Evolutionary conservation across 1,284 basidiomycete genomes (phyloP).

Genomic region (Spongiforma sp.): DNA sequence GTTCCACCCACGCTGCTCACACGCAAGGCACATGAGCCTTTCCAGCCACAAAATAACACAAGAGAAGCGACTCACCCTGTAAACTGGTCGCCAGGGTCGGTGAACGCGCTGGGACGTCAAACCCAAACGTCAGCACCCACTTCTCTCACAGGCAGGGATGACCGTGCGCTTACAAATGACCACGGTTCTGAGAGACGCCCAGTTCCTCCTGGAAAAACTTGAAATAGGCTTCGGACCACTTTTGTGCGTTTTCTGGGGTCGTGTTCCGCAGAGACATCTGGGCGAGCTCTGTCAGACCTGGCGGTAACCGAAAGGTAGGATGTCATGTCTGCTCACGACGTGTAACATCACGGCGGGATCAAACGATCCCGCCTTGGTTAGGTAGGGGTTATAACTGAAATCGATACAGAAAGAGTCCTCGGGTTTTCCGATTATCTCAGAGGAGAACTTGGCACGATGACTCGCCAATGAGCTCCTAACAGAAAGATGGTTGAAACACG

Average conservation of each 20-base stretch:
- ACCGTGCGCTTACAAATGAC: conserved; percentile 45
- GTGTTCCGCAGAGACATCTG: conserved; percentile 63
- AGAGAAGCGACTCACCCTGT: conserved; percentile 9
- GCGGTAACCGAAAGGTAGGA: too few species aligned
- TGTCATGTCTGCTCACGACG: conserved; percentile 53
- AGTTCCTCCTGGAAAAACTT: conserved; percentile 54
- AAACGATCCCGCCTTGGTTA: conserved; percentile 59
- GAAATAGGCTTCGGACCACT: conserved; percentile 50
- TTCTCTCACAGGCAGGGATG: neutral
- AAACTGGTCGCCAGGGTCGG: conserved; percentile 18
- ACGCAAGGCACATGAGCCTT: neutral
- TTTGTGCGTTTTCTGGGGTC: conserved; percentile 50
- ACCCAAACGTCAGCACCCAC: too few species aligned
- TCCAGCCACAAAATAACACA: neutral
- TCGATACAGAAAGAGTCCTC: conserved; percentile 55
- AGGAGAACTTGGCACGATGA: conserved; percentile 50
- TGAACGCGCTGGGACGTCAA: conserved; percentile 10
- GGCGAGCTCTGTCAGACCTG: neutral
- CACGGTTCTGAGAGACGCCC: conserved; percentile 52
- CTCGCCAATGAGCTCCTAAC: neutral
- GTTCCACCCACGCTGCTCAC: conserved; percentile 13
- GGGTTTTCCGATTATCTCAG: conserved; percentile 51
- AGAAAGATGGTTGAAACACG: neutral
- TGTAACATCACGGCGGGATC: conserved; percentile 62
- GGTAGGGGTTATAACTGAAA: conserved; percentile 57